Evolutionary conservation across 176 grass and related monocot species (phyloP), one percentile per base, ranked within the genome.

Genomic region (Puya raimondii): DNA sequence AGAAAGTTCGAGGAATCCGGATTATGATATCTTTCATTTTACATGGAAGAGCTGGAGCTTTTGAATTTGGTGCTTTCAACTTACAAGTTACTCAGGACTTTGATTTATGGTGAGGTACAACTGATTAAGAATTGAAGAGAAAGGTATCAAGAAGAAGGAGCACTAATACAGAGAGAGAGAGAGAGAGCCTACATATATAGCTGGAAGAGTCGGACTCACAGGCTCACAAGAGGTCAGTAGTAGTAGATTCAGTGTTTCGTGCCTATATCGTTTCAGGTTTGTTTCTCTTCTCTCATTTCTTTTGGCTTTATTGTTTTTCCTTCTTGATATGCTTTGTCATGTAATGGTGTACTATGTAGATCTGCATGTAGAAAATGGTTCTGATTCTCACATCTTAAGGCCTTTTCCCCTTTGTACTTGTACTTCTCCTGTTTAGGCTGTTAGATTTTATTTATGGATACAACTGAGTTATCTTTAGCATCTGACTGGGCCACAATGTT

Each of bases 311-410:
- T 76, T 25, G 69, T 20, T 14, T 52, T 76, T 75, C 73, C 76
- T 54, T 75, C 48, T 29, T 56, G 22, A 56, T 61, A 25, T 15
- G 73, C 65, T 78, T 25, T 50, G 54, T 96, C 70, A 71, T 96
- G 79, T 85, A 87, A 78, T 72, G 33, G 4, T 42, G 33, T 42
- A 42, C 33, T 42, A 42, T 42, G 33, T 42, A 42, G 33, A 42
- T 42, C 33, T 42, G 33, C 5, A 42, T 42, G 50, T 64, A 72
- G n/a, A 69, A 76, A 80, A 67, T 52, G 78, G 70, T 79, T 79
- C 71, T 70, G 67, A 69, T 69, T 83, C 69, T 64, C 74, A 69
- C 67, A 70, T 82, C 48, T 21, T 59, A 9, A 5, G 20, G n/a
- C 10, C 8, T 70, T 80, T 50, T 76, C 64, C 16, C 7, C 51